Percentiles rank a stretch among this genome's conserved stretches.
Conservation (phyloP, 441 rosid species). For the Adansonia madagascariensis region DNA sequence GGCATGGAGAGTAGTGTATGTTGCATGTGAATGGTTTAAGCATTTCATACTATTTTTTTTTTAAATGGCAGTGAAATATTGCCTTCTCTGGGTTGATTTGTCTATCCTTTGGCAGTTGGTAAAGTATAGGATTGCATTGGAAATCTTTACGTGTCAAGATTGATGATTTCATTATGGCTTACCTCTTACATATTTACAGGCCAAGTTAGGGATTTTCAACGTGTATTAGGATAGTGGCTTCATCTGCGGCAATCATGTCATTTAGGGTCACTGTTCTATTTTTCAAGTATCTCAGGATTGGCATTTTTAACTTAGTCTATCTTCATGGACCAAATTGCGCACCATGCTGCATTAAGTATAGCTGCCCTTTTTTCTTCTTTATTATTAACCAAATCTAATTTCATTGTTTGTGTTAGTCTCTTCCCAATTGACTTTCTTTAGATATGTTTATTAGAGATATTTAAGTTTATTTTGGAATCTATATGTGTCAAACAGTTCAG, state of each 20-base stretch:
- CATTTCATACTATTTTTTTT: not conserved
- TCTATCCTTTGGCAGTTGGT: not conserved
- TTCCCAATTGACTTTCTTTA: not conserved
- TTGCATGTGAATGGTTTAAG: not conserved
- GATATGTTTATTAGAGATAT: not conserved
- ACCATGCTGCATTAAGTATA: not conserved
- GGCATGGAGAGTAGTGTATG: not conserved
- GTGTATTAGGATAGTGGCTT: not conserved
- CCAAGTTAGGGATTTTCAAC: not conserved
- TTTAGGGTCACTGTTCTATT: not conserved
- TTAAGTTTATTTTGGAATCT: constrained; percentile 5
- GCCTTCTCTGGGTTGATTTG: constrained; percentile 12
- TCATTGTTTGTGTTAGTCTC: not conserved
- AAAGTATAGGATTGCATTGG: constrained; percentile 3
- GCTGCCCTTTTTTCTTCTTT: not conserved
- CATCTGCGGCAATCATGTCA: not conserved
- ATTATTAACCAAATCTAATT: not conserved
- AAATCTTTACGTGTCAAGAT: not conserved
- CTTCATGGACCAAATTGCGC: not conserved
- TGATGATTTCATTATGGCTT: not conserved
- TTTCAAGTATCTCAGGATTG: not conserved
- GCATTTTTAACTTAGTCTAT: not conserved
- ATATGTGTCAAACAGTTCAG: constrained; percentile 64
- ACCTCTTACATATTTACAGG: not conserved
- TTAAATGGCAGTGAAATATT: not conserved